phyloP scores from a whole-genome alignment of 768 basidiomycete genomes.

The Tulasnella sp. region DNA sequence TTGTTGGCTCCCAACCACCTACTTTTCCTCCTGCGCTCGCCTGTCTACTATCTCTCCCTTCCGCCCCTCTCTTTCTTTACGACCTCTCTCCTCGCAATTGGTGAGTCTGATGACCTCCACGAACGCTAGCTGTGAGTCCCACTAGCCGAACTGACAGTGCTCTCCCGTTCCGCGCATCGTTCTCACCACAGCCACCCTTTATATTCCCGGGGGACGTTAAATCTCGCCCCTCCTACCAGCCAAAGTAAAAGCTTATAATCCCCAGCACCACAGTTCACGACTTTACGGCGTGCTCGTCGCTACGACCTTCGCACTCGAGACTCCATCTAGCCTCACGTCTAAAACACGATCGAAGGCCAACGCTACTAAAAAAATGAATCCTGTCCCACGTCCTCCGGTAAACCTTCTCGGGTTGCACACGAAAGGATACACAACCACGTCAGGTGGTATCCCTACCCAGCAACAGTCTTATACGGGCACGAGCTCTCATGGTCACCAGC shows the following conservation, averaged over 20 bases:
- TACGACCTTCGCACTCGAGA: constrained; percentile 20
- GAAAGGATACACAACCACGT: constrained; percentile 16
- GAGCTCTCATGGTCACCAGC: constrained; percentile 1
- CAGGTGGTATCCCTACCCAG: not conserved
- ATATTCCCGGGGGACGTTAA: constrained; percentile 13
- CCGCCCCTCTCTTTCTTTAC: not conserved
- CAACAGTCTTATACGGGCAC: constrained; percentile 18
- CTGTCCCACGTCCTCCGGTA: constrained; percentile 16
- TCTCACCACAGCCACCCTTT: constrained; percentile 11
- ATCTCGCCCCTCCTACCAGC: not conserved
- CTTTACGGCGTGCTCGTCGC: constrained; percentile 22
- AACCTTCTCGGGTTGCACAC: constrained; percentile 15
- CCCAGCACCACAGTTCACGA: constrained; percentile 20
- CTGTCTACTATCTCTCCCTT: constrained; percentile 6
- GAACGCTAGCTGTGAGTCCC: not conserved
- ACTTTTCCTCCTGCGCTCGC: not conserved
- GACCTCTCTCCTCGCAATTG: not conserved
- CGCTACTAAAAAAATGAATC: constrained; percentile 8
- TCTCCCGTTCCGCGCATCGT: not conserved
- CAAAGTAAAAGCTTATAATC: constrained; percentile 16
- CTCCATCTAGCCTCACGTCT: constrained; percentile 18
- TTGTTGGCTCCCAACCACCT: not conserved
- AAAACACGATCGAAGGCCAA: not conserved
- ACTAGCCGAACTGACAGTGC: constrained; percentile 10
- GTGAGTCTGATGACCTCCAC: constrained; percentile 9